Evolutionary conservation across 208 protist species (phyloP).

Genomic region (Acanthamoeba rhysodes): DNA sequence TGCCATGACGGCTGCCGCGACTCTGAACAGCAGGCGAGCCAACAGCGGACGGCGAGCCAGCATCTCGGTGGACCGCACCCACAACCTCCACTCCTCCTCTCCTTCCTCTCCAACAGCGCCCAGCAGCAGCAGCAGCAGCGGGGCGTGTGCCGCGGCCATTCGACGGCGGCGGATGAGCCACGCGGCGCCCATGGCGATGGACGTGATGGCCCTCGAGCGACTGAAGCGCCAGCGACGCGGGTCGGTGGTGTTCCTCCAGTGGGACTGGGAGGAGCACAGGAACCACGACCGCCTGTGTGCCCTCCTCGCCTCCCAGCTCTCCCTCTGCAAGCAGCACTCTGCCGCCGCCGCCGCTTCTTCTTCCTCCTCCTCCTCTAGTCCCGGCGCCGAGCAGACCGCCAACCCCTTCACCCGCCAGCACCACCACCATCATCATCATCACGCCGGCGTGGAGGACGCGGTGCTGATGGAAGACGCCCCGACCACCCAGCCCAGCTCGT

Average conservation of each 20-base stretch:
- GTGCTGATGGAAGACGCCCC: neutral
- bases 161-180: slow-evolving; percentile 33
- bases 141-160: neutral
- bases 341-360: neutral
- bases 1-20: neutral
- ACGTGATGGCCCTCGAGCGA: neutral
- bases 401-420: neutral
- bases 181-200: neutral
- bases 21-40: neutral
- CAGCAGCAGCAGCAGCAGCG: no score
- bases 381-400: neutral
- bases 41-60: neutral
- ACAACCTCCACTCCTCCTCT: neutral
- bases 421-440: neutral
- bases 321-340: neutral
- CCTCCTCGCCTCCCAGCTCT: slow-evolving; percentile 42
- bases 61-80: slow-evolving; percentile 16
- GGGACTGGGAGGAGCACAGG: slow-evolving; percentile 58
- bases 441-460: neutral
- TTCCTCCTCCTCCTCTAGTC: neutral
- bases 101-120: no score
- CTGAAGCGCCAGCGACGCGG: slow-evolving; percentile 19
- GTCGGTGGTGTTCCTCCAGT: slow-evolving; percentile 43
- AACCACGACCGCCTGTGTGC: slow-evolving; percentile 53
- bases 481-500: neutral